A percentile compares a stretch with the other conserved stretches of the same genome.
phyloP scores from a whole-genome alignment of 2,329 filamentous ascomycete species.

The Diaporthe velutina region DNA sequence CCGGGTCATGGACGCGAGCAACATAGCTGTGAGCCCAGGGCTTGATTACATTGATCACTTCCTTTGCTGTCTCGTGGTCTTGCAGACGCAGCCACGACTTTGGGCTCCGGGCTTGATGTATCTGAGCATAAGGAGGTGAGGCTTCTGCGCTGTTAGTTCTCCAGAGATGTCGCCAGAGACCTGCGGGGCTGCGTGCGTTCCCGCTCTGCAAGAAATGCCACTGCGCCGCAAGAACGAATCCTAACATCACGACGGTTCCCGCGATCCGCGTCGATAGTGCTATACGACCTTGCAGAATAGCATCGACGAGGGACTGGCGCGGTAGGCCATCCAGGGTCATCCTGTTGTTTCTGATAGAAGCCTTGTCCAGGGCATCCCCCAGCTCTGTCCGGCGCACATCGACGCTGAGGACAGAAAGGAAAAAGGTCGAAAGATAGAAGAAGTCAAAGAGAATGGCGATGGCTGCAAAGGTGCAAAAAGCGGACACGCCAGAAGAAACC shows the following conservation, averaged over 20 bases:
- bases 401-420: slow-evolving; percentile 82
- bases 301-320: slow-evolving; percentile 70
- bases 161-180: slow-evolving; percentile 48
- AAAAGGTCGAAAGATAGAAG: slow-evolving; percentile 84
- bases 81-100: slow-evolving; percentile 82
- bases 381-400: slow-evolving; percentile 83
- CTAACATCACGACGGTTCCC: slow-evolving; percentile 79
- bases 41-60: slow-evolving; percentile 82
- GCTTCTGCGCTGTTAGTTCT: slow-evolving; percentile 45
- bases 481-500: slow-evolving; percentile 78
- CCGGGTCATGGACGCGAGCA: slow-evolving; percentile 79
- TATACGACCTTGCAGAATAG: slow-evolving; percentile 73
- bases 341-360: slow-evolving; percentile 57
- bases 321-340: slow-evolving; percentile 43
- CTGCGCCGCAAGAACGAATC: slow-evolving; percentile 79
- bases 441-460: slow-evolving; percentile 83
- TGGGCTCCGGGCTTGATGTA: slow-evolving; percentile 82
- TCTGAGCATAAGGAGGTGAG: slow-evolving; percentile 63
- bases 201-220: slow-evolving; percentile 78
- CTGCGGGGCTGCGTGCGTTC: slow-evolving; percentile 12
- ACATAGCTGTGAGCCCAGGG: slow-evolving; percentile 79
- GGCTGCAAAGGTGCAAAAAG: slow-evolving; percentile 82
- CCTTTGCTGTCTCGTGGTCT: slow-evolving; percentile 82
- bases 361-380: slow-evolving; percentile 76
- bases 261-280: slow-evolving; percentile 81